Base-by-base conservation (phyloP, 2,329 filamentous ascomycete species). In the Aspergillus versicolor region DNA sequence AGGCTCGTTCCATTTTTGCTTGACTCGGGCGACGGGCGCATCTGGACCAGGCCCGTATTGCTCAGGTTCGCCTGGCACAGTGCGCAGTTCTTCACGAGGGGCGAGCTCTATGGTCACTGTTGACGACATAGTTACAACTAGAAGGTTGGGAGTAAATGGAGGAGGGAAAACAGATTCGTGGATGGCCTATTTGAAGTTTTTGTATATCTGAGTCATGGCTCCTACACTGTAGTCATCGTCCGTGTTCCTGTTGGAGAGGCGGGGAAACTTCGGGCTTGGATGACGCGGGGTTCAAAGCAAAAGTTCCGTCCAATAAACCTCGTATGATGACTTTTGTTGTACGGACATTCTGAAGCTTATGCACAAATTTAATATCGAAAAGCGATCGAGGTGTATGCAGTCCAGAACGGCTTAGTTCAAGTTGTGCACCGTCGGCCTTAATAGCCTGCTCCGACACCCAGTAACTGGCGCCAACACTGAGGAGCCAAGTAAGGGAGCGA, bases 1-100 rank as follows among this genome's bases (percentile, higher is more conserved):
- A 19, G 57, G 57, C 3, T 62, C 44, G 45, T 62, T 61, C 60
- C 61, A 63, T 44, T 57, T 61, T 44, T 65, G 59, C 51, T 63
- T 64, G 22, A 40, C 58, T 40, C 43, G 52, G 41, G 54, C 30
- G 13, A 58, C 38, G 1, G 32, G 22, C 21, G 15, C 42, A 5
- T 60, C 57, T 38, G 44, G 30, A 17, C 15, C 21, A 5, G 54
- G 51, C 12, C 13, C 44, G 45, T 50, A 58, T 22, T 59, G 42
- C 21, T 49, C 54, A 37, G 38, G 24, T 13, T 58, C 40, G n/a
- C 22, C 32, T 46, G 51, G 34, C 21, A 17, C 22, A 40, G n/a
- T 47, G 30, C 43, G 40, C 22, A 37, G 49, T 30, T 48, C 34
- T 47, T 34, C 34, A 27, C 42, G 34, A 19, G 41, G 1, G 17